Conservation (phyloP, 768 basidiomycete species). For the Leucosporidium scottii region DNA sequence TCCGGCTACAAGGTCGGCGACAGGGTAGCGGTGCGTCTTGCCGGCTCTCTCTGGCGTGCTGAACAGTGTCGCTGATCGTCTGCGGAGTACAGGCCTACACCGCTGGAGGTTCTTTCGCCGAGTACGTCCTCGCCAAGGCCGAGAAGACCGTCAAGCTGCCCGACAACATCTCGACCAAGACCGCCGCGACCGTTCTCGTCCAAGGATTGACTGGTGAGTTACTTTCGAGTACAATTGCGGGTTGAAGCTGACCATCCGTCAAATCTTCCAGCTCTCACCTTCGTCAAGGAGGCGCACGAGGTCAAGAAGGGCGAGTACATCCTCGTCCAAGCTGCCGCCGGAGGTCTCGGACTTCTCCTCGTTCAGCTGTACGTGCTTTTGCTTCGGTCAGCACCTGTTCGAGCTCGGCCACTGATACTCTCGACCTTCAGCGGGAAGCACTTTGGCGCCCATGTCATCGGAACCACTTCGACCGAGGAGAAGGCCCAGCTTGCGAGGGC, state of each 20-base stretch:
- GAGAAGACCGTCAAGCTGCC: slow-evolving; percentile 64
- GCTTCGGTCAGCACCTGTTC: neutral
- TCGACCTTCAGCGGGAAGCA: slow-evolving; percentile 58
- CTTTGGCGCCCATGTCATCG: slow-evolving; percentile 81
- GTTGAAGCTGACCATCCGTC: neutral
- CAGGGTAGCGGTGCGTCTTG: slow-evolving; percentile 55
- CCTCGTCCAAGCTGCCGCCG: slow-evolving; percentile 78
- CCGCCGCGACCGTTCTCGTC: slow-evolving; percentile 60
- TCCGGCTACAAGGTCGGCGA: slow-evolving; percentile 61
- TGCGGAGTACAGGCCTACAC: slow-evolving; percentile 29
- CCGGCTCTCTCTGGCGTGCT: neutral
- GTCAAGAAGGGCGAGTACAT: slow-evolving; percentile 52
- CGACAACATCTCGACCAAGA: slow-evolving; percentile 39
- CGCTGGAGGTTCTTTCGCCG: slow-evolving; percentile 51
- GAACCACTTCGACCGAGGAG: slow-evolving; percentile 75
- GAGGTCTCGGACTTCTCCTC: slow-evolving; percentile 60
- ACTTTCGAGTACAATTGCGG: neutral
- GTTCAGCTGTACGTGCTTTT: slow-evolving; percentile 40
- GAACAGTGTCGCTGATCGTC: neutral
- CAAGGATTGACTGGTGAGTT: slow-evolving; percentile 61
- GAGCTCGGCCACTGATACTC: slow-evolving; percentile 41
- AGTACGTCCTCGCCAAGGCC: slow-evolving; percentile 59
- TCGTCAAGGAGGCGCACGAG: slow-evolving; percentile 75
- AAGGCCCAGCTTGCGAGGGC: slow-evolving; percentile 74
- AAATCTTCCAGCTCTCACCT: slow-evolving; percentile 49